Percentiles rank a stretch among this genome's conserved stretches.
Conservation (phyloP, 805 yeast species). For the Yamadazyma ubonensis region DNA sequence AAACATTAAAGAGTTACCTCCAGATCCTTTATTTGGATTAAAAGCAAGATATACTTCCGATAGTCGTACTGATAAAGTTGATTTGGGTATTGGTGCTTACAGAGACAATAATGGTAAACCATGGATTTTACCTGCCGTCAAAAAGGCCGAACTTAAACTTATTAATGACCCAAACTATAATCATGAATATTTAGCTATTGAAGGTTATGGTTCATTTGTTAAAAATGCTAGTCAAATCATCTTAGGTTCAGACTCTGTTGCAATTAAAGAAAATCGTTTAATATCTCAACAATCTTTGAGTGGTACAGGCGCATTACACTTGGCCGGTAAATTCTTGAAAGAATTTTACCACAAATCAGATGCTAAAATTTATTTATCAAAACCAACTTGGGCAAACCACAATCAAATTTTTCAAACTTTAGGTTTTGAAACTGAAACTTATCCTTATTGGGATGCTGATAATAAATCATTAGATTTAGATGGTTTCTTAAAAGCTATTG, state of each 20-base stretch:
- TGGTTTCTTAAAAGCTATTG: slow-evolving; percentile 64
- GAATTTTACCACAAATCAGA: slow-evolving; percentile 43
- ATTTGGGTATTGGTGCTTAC: slow-evolving; percentile 82
- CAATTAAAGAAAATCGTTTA: slow-evolving; percentile 46
- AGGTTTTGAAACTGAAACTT: slow-evolving; percentile 65
- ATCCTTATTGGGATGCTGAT: slow-evolving; percentile 83
- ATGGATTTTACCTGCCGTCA: slow-evolving; percentile 70
- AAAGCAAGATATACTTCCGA: slow-evolving; percentile 66
- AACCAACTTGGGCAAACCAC: slow-evolving; percentile 99
- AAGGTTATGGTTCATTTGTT: slow-evolving; percentile 70
- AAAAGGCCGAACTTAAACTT: slow-evolving; percentile 63
- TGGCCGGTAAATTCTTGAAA: slow-evolving; percentile 72
- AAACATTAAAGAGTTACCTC: slow-evolving; percentile 63
- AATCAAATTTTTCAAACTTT: slow-evolving; percentile 70
- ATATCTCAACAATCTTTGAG: slow-evolving; percentile 75
- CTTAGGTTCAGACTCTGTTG: slow-evolving; percentile 58
- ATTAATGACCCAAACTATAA: slow-evolving; percentile 60
- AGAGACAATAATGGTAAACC: slow-evolving; percentile 69
- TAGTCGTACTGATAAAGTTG: slow-evolving; percentile 65
- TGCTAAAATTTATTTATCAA: slow-evolving; percentile 63
- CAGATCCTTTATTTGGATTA: slow-evolving; percentile 84
- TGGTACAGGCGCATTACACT: slow-evolving; percentile 89
- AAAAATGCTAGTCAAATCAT: slow-evolving; percentile 71
- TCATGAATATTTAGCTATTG: slow-evolving; percentile 87
- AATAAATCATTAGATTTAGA: slow-evolving; percentile 69